Evolutionary conservation across 495 filamentous ascomycete genomes (phyloP).

Genomic region (Peziza echinospora): DNA sequence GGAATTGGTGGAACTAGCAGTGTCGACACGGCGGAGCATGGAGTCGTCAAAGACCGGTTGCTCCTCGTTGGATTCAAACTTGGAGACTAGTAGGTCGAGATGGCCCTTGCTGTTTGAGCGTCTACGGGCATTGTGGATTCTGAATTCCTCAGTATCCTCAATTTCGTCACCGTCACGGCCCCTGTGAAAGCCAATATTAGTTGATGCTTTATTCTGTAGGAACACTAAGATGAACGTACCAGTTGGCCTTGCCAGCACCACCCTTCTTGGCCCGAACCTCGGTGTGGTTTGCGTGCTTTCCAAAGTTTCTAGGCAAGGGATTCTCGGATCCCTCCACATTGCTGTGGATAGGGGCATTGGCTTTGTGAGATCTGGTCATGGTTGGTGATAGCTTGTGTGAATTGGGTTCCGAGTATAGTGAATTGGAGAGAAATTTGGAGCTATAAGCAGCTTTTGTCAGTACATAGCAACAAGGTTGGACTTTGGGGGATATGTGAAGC

Average conservation of each 20-base stretch:
- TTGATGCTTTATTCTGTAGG: no score
- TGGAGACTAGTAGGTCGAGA: slow-evolving; percentile 46
- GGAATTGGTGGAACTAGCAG: slow-evolving; percentile 9
- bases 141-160: slow-evolving; percentile 49
- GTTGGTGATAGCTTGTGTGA: not conserved
- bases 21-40: slow-evolving; percentile 36
- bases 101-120: slow-evolving; percentile 73
- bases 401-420: no score
- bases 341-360: slow-evolving; percentile 68
- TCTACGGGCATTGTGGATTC: slow-evolving; percentile 65
- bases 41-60: slow-evolving; percentile 83
- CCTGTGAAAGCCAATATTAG: no score
- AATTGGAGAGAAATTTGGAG: no score
- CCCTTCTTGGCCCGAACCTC: slow-evolving; percentile 95
- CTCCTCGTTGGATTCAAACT: slow-evolving; percentile 64
- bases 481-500: no score
- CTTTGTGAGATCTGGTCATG: slow-evolving; percentile 95
- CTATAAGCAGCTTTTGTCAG: no score
- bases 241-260: slow-evolving; percentile 78
- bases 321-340: slow-evolving; percentile 45
- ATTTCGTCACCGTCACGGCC: slow-evolving; percentile 64
- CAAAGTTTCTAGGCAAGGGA: slow-evolving; percentile 74
- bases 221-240: slow-evolving; percentile 41
- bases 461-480: no score
- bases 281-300: slow-evolving; percentile 63